phyloP scores from a whole-genome alignment of 192 early-diverging fungal genomes.

The Ramicandelaber brevisporus region DNA sequence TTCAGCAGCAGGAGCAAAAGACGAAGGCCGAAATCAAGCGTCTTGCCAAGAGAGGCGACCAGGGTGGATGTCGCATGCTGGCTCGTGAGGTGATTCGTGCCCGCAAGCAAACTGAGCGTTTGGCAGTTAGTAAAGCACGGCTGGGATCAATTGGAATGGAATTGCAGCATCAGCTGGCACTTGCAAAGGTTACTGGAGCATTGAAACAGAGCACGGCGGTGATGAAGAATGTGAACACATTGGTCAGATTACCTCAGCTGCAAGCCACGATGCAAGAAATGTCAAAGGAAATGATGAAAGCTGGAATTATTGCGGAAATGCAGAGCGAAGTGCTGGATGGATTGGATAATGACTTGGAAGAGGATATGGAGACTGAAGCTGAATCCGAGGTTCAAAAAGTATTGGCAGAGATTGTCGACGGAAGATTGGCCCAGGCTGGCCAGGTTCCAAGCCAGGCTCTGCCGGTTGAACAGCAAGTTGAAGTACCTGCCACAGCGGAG shows the following conservation, averaged over 20 bases:
- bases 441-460: neutral
- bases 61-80: slow-evolving; percentile 33
- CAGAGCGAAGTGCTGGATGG: slow-evolving; percentile 67
- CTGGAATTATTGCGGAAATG: slow-evolving; percentile 93
- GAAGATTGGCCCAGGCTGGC: slow-evolving; percentile 10
- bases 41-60: slow-evolving; percentile 73
- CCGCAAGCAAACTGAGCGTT: slow-evolving; percentile 46
- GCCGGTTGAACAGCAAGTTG: slow-evolving; percentile 1
- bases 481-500: neutral
- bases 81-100: slow-evolving; percentile 68
- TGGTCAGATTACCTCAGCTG: slow-evolving; percentile 70
- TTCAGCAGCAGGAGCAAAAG: slow-evolving; percentile 66
- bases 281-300: slow-evolving; percentile 94
- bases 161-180: slow-evolving; percentile 64
- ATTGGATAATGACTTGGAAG: slow-evolving; percentile 71
- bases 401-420: slow-evolving; percentile 70
- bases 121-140: slow-evolving; percentile 75
- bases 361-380: slow-evolving; percentile 78
- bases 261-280: slow-evolving; percentile 68
- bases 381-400: slow-evolving; percentile 84
- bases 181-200: slow-evolving; percentile 64
- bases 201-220: slow-evolving; percentile 70
- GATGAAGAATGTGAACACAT: slow-evolving; percentile 73
- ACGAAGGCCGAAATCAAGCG: slow-evolving; percentile 51
- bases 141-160: slow-evolving; percentile 78